Conservation (phyloP, 495 filamentous ascomycete species). For the Penicillium ucsense region DNA sequence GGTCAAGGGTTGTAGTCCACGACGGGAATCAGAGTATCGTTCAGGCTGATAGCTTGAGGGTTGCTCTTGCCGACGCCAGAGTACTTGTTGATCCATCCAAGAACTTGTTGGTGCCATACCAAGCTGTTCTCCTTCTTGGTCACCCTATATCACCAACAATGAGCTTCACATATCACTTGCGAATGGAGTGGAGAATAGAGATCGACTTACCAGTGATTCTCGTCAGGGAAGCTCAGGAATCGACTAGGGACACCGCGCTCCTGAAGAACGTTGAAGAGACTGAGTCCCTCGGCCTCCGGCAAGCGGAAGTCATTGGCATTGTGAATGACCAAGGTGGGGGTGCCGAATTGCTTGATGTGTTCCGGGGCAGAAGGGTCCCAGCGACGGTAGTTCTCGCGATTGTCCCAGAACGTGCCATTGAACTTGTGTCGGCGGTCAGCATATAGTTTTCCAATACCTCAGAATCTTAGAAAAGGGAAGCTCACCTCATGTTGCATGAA, state of each 20-base stretch:
- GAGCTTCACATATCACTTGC: neutral
- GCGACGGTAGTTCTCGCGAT: slow-evolving; percentile 33
- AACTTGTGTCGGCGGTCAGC: slow-evolving; percentile 13
- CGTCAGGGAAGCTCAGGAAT: slow-evolving; percentile 44
- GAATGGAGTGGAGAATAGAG: too few relatives aligned
- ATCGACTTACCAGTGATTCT: slow-evolving; percentile 35
- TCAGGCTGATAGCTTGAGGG: slow-evolving; percentile 20
- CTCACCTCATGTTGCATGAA: slow-evolving; percentile 29
- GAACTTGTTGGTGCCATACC: slow-evolving; percentile 40
- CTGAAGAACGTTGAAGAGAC: slow-evolving; percentile 40
- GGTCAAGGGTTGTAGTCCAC: slow-evolving; percentile 22
- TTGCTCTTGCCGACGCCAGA: slow-evolving; percentile 20
- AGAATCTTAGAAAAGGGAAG: slow-evolving; percentile 5
- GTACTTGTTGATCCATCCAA: slow-evolving; percentile 41
- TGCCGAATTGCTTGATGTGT: slow-evolving; percentile 26
- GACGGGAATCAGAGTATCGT: slow-evolving; percentile 25
- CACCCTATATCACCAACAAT: slow-evolving; percentile 15
- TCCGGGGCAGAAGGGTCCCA: slow-evolving; percentile 33
- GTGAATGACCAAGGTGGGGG: slow-evolving; percentile 41
- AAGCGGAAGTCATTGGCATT: slow-evolving; percentile 36
- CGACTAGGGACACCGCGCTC: slow-evolving; percentile 47
- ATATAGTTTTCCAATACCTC: slow-evolving; percentile 1
- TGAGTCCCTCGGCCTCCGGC: slow-evolving; percentile 32
- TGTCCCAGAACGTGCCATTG: slow-evolving; percentile 35
- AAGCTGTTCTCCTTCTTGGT: slow-evolving; percentile 32